A percentile compares a stretch with the other conserved stretches of the same genome.
Conservation (phyloP, 1,284 basidiomycete genomes). For the Cutaneotrichosporon sp. region DNA sequence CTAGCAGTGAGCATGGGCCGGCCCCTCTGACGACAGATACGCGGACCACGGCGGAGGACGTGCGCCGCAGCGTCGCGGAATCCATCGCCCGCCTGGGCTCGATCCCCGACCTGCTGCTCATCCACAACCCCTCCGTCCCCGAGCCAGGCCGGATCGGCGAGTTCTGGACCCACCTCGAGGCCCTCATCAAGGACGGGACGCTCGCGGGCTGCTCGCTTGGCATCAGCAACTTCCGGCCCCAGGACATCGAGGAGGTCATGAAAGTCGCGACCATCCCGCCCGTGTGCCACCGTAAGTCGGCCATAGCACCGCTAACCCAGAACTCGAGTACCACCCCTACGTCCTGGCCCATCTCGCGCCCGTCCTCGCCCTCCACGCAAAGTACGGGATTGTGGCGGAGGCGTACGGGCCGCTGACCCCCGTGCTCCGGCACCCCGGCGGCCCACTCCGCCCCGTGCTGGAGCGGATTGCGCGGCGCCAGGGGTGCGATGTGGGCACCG, state of each 20-base stretch:
- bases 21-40: constrained; percentile 1
- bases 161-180: constrained; percentile 45
- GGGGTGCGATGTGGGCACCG: constrained; percentile 59
- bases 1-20: no score
- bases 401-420: constrained; percentile 64
- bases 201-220: constrained; percentile 60
- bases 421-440: constrained; percentile 61
- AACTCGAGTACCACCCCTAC: constrained; percentile 77
- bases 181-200: constrained; percentile 55
- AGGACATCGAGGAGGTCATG: constrained; percentile 44
- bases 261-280: constrained; percentile 62
- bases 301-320: constrained; percentile 9
- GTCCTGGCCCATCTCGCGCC: constrained; percentile 64
- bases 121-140: constrained; percentile 40
- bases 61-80: constrained; percentile 31
- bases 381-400: constrained; percentile 65
- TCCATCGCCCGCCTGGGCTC: constrained; percentile 30
- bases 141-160: constrained; percentile 29
- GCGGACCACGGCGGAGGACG: constrained; percentile 18
- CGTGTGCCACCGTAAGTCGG: constrained; percentile 62
- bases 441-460: constrained; percentile 61
- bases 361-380: constrained; percentile 60
- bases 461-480: constrained; percentile 54
- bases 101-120: constrained; percentile 39
- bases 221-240: constrained; percentile 48